A percentile compares a stretch with the other conserved stretches of the same genome.
Evolutionary conservation across 2,329 filamentous ascomycete species (phyloP).

Genomic region (Bipolaris zeicola): DNA sequence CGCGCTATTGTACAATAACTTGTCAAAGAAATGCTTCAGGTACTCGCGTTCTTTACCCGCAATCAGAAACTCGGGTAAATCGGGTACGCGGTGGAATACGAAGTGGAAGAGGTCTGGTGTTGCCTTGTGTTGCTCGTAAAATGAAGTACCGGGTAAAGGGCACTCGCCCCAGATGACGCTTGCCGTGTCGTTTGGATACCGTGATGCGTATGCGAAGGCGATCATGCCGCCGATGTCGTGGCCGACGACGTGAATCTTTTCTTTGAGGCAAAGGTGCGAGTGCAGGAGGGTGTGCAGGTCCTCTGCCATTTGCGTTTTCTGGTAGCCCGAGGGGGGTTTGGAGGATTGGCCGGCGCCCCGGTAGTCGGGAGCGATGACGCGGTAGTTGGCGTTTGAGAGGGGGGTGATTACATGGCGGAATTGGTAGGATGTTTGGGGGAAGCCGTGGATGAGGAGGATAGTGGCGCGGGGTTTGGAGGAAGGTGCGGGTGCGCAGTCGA

Average conservation of each 20-base stretch:
- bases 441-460: constrained; percentile 56
- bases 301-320: constrained; percentile 50
- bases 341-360: constrained; percentile 49
- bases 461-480: background rate
- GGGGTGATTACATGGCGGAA: constrained; percentile 39
- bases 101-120: background rate
- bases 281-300: constrained; percentile 46
- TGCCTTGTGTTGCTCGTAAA: background rate
- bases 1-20: constrained; percentile 9
- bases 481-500: background rate
- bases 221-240: constrained; percentile 59
- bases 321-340: constrained; percentile 46
- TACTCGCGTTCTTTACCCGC: constrained; percentile 16
- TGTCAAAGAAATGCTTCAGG: constrained; percentile 18
- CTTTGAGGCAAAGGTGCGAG: constrained; percentile 40
- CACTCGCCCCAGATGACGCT: constrained; percentile 34
- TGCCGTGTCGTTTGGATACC: constrained; percentile 42
- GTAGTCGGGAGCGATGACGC: constrained; percentile 51
- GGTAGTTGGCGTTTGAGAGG: constrained; percentile 46
- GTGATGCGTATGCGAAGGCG: constrained; percentile 50
- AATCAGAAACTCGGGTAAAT: constrained; percentile 19
- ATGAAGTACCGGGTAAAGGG: constrained; percentile 2
- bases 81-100: constrained; percentile 10
- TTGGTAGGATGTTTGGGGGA: constrained; percentile 55
- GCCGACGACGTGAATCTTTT: constrained; percentile 52